These are phyloP conservation scores for Vitis amurensis DNA, from an alignment of 164 flowering plant genomes.

Conservation along the genomic window DNA sequence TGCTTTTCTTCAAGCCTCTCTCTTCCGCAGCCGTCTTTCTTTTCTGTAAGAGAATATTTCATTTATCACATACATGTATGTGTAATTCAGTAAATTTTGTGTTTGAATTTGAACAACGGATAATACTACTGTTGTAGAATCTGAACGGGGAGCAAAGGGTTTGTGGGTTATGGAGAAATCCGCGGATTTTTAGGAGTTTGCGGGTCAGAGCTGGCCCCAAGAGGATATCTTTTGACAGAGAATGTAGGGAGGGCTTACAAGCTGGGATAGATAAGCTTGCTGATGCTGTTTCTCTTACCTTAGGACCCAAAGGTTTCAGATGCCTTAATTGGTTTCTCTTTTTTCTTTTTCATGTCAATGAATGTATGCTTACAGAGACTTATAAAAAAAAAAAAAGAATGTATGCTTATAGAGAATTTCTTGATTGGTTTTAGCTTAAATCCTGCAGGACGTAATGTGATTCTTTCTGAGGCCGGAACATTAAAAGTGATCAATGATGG, in stretches of 20 bases:
- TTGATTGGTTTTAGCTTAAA: constrained; percentile 12
- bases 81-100: too few species aligned
- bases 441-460: constrained; percentile 83
- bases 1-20: too few species aligned
- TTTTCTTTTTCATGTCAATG: neutral
- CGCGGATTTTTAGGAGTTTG: constrained; percentile 3
- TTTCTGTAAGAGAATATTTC: too few species aligned
- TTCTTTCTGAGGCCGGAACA: constrained; percentile 62
- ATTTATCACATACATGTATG: too few species aligned
- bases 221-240: constrained; percentile 64
- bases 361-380: too few species aligned
- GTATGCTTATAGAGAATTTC: neutral
- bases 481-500: constrained; percentile 89
- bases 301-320: constrained; percentile 84
- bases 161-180: constrained; percentile 22
- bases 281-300: constrained; percentile 89
- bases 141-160: constrained; percentile 7
- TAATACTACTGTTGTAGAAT: constrained; percentile 15
- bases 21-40: too few species aligned
- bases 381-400: too few species aligned
- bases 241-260: constrained; percentile 61
- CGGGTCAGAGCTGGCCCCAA: constrained; percentile 75
- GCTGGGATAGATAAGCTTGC: constrained; percentile 93
- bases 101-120: too few species aligned
- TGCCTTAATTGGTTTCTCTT: neutral